phyloP scores from a whole-genome alignment of 768 basidiomycete genomes.

The Agrocybe chaxingu region DNA sequence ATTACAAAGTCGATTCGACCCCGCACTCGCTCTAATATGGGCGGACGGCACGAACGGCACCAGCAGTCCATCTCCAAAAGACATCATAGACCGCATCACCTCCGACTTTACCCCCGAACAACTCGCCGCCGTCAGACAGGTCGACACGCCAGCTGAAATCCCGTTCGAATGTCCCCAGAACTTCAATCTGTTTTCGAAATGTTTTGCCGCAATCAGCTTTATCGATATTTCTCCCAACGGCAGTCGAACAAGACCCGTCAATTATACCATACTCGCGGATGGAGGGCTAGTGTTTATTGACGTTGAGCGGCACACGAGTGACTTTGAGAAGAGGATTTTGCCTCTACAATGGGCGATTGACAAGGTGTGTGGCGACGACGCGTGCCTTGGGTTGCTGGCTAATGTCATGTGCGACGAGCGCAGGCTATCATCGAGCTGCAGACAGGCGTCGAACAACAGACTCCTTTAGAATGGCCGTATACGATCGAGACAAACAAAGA shows the following conservation, averaged over 20 bases:
- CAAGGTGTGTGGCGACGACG: slow-evolving; percentile 36
- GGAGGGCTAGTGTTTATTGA: slow-evolving; percentile 62
- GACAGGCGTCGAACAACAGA: slow-evolving; percentile 51
- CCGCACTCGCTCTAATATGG: slow-evolving; percentile 58
- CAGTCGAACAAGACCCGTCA: slow-evolving; percentile 35
- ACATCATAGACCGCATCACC: slow-evolving; percentile 62
- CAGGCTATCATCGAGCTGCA: slow-evolving; percentile 72
- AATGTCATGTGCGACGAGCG: not conserved
- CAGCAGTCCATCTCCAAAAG: slow-evolving; percentile 48
- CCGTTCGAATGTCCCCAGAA: slow-evolving; percentile 65
- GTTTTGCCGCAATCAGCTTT: slow-evolving; percentile 68
- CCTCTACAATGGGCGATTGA: slow-evolving; percentile 81
- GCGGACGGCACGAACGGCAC: slow-evolving; percentile 60
- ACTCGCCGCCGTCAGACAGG: slow-evolving; percentile 43
- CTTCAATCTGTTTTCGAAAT: slow-evolving; percentile 66
- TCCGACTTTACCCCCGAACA: slow-evolving; percentile 47
- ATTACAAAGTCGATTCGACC: slow-evolving; percentile 49
- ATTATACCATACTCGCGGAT: slow-evolving; percentile 73
- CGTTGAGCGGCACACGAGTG: slow-evolving; percentile 61
- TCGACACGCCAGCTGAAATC: slow-evolving; percentile 46
- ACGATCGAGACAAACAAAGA: slow-evolving; percentile 65
- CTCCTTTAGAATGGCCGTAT: slow-evolving; percentile 73
- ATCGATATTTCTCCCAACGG: slow-evolving; percentile 45
- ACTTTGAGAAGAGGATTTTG: slow-evolving; percentile 63
- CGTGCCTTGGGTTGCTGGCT: not conserved